These are phyloP conservation scores for Metarhizium anisopliae DNA, from an alignment of 2,329 filamentous ascomycete genomes.

Conservation along the genomic window DNA sequence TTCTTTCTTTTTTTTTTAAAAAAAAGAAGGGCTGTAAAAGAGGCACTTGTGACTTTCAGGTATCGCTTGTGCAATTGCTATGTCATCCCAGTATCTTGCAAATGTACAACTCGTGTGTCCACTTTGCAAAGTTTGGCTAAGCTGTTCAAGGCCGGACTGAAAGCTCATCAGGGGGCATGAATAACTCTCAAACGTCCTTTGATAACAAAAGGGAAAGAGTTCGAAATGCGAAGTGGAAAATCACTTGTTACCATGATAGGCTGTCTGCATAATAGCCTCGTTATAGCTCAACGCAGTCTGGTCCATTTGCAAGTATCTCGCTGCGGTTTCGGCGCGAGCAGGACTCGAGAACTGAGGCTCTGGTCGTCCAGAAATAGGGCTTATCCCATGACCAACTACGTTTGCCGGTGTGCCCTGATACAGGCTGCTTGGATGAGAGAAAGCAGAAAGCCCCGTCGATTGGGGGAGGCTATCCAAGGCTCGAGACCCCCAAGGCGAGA, in stretches of 20 bases:
- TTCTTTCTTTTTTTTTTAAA: background rate
- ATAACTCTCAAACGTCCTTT: background rate
- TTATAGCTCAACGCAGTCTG: constrained; percentile 25
- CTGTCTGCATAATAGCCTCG: constrained; percentile 24
- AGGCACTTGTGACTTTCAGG: background rate
- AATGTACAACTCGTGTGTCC: background rate
- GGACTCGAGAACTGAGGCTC: constrained; percentile 7
- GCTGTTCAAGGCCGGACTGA: background rate
- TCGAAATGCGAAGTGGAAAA: background rate
- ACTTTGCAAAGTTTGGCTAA: background rate
- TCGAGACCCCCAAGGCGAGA: constrained; percentile 12
- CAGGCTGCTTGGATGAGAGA: constrained; percentile 42
- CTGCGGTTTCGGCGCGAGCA: constrained; percentile 4
- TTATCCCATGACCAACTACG: constrained; percentile 8
- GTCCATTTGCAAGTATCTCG: constrained; percentile 22
- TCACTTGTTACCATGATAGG: constrained; percentile 20
- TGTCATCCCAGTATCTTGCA: background rate
- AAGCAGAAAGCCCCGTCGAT: constrained; percentile 25
- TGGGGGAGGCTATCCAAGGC: constrained; percentile 8
- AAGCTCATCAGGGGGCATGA: background rate
- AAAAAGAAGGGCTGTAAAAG: background rate
- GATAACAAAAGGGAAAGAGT: background rate
- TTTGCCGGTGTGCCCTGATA: constrained; percentile 37
- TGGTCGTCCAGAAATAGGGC: constrained; percentile 8
- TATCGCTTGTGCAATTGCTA: background rate